A percentile compares a stretch with the other conserved stretches of the same genome.
These are phyloP conservation scores for Echinosophora koreensis DNA, from an alignment of 306 rosid genomes.

Conservation along the genomic window DNA sequence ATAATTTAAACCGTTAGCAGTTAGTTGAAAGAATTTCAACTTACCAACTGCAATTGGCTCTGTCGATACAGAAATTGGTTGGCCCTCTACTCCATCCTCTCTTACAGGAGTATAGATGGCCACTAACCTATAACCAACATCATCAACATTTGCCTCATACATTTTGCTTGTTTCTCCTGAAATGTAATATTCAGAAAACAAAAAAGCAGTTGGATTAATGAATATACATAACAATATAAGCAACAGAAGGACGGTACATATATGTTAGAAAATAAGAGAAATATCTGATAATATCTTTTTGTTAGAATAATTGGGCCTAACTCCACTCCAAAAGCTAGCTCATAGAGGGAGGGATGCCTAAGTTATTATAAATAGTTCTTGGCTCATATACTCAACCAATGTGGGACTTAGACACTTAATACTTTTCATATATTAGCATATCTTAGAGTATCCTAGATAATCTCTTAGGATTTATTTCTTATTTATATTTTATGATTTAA, in stretches of 20 bases:
- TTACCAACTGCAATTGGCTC: constrained; percentile 97
- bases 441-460: too few species aligned
- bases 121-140: constrained; percentile 94
- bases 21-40: constrained; percentile 32
- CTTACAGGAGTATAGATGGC: constrained; percentile 94
- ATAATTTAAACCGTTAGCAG: constrained; percentile 29
- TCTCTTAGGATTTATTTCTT: too few species aligned
- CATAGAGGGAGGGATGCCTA: too few species aligned
- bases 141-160: constrained; percentile 98
- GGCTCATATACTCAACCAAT: too few species aligned
- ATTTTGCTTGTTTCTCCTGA: constrained; percentile 91
- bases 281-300: too few species aligned
- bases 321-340: too few species aligned
- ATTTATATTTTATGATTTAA: too few species aligned
- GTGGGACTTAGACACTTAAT: too few species aligned
- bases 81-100: constrained; percentile 96
- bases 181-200: constrained; percentile 35
- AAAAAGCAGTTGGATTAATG: constrained; percentile 25
- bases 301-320: too few species aligned
- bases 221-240: constrained; percentile 16
- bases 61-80: constrained; percentile 89
- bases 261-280: too few species aligned
- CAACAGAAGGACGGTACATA: neutral
- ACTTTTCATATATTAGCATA: too few species aligned
- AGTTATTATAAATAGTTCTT: too few species aligned